A percentile compares a stretch with the other conserved stretches of the same genome.
phyloP scores from a whole-genome alignment of 202 grass and related monocot genomes.

The Schoenoplectus tabernaemontani region DNA sequence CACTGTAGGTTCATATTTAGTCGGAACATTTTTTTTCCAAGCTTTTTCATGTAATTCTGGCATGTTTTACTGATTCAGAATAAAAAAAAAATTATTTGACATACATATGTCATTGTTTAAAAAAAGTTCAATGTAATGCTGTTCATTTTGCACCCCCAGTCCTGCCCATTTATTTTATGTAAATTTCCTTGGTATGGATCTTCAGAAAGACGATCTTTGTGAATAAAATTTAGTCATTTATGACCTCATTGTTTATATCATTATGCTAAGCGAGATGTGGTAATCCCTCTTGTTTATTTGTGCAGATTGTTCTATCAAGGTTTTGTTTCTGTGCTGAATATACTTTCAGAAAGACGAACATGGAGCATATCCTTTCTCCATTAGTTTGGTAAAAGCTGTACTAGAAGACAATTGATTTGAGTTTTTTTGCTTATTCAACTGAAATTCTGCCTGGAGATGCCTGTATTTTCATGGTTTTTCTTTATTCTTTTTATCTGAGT shows the following conservation, averaged over 20 bases:
- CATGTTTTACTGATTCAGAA: background rate
- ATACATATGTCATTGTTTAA: background rate
- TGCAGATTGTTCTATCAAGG: background rate
- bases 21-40: background rate
- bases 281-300: background rate
- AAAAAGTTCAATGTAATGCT: background rate
- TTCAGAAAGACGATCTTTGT: background rate
- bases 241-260: background rate
- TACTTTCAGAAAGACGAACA: background rate
- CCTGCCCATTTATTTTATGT: background rate
- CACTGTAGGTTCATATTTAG: background rate
- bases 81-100: background rate
- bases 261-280: background rate
- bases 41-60: background rate
- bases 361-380: background rate
- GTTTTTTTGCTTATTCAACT: background rate
- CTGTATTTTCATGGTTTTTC: background rate
- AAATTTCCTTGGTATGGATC: background rate
- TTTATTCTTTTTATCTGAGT: background rate
- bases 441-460: background rate
- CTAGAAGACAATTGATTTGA: background rate
- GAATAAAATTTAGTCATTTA: background rate
- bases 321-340: background rate
- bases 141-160: too few relatives aligned
- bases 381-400: background rate